Base-by-base conservation (phyloP, 208 protist species). In the Leishmania gerbilli region DNA sequence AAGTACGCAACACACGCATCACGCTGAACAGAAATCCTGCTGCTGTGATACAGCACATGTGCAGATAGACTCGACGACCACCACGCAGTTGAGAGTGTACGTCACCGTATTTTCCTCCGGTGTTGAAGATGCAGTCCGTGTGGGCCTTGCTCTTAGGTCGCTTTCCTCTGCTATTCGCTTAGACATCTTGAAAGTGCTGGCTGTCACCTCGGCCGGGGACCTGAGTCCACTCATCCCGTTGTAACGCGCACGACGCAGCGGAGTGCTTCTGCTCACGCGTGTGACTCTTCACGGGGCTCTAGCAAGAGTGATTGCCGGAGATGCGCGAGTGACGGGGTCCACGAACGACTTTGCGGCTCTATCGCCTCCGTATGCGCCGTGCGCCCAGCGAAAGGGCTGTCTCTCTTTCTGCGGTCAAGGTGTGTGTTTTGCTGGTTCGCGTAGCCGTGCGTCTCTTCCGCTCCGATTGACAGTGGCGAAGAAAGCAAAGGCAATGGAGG, bases 91-190 rank as follows among this genome's bases (percentile, higher is more conserved):
- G 13, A 7, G 77, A 1, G 45, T 88, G 8, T 90, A 90, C 37
- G 78, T 81, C 31, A 75, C 76, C 27, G 58, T 80, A n/a, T 93
- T 89, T 58, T 87, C 86, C 1, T 80, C 68, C 31, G 88, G 88
- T 9, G 87, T 88, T 9, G 90, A 91, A 55, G 88, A 93, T 53
- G 88, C 58, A 64, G 27, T 31, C 19, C n/a, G 58, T 64, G 27
- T 13, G 58, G 3, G 8, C 58, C 58, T 90, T 15, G 88, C 84
- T 11, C 79, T 37, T 31, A 37, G 42, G 4, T 77, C 68, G 34
- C 47, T 84, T 1, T 49, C 55, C 3, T 64, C 24, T 15, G n/a
- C 58, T 9, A 31, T 31, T 64, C 9, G 7, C 13, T 64, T 31
- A 17, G 11, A 27, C 27, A 64, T 31, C 27, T 13, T 13, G 58